Evolutionary conservation across 345 rosid genomes (phyloP), one percentile per base, ranked within the genome.

Genomic region (Corymbia maculata): DNA sequence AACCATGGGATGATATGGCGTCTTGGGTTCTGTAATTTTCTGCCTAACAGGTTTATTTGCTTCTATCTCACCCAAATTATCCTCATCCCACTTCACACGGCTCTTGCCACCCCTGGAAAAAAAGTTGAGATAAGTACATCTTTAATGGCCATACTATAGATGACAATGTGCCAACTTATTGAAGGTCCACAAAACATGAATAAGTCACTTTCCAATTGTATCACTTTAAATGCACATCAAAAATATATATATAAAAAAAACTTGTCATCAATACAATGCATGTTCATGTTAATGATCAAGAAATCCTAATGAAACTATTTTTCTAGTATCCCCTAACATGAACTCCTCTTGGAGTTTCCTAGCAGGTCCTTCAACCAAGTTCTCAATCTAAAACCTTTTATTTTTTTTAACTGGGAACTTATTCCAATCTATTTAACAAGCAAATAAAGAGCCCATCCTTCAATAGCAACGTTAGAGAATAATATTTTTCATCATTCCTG

Each of bases 11-110:
- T 98, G 99, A 91, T 95, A 97, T 0, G 99, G 99, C 13, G 99
- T 98, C 95, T 98, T 98, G 47, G 99, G 99, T 91, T 98, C 99
- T 21, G 98, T 98, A 87, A 98, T 98, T 93, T 97, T 98, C 95
- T 96, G 99, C 93, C 99, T 93, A 19, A 94, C 95, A 7, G 99
- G 99, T 89, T 98, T 98, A 91, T 95, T 96, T 49, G 99, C 94
- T 94, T 98, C 99, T 87, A 98, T 97, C 90, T 98, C 98, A 80
- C 91, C 98, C 85, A 98, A 89, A 90, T 95, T 98, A 51, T 90
- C 95, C 91, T 98, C 99, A 88, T 98, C 92, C 99, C 99, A 98
- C 88, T 89, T 93, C 85, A 98, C 99, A 92, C 94, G 94, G 50
- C 93, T 93, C 90, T 95, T 95, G 89, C 86, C 89, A 89, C 88